Base-by-base conservation (phyloP, 1,284 basidiomycete species). In the Ganoderma boninense region DNA sequence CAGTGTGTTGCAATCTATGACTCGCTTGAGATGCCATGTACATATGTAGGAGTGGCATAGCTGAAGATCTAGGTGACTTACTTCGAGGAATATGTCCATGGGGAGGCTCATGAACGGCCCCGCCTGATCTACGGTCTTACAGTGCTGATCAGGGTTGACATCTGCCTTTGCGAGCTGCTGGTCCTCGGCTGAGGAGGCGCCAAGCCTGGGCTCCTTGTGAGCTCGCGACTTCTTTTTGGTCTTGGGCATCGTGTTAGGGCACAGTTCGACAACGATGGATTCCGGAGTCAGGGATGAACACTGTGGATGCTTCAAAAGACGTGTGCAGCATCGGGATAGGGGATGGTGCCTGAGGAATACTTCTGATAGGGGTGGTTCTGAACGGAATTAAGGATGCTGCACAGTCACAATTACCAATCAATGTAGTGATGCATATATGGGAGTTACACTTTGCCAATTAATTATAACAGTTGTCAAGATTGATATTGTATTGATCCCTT, bases 1-100 rank as follows among this genome's bases (percentile, higher is more conserved):
- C 82, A 44, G 44, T 75, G 73, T 57, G 72, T 70, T 14, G 79
- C 74, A 61, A 84, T 76, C 81, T 84, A 52, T 11, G 26, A 23
- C 23, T 23, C 23, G 10, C 13, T 52, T 52, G 23, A 52, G 49
- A 32, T 32, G 29, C 32, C 32, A 4, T 32, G 32, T 32, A 32
- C 32, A 32, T 32, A 5, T 32, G 32, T 32, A 32, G 32, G 32
- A 32, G 26, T 29, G 26, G 38, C 11, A 11, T 8, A 8, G 38
- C 8, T 11, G 38, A 40, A 40, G 38, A 40, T 40, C 38, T 40
- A 11, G 32, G 32, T 4, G 38, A 44, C 56, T 13, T 3, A 75
- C 74, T 65, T 76, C 73, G 40, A 64, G 60, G 44, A 76, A 75
- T 10, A 76, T 60, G n/a, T 75, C 75, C 49, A 72, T 29, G 10